Evolutionary conservation across 106 monocot species (phyloP), one percentile per base, ranked within the genome.

Genomic region (Dendrobium catenatum): DNA sequence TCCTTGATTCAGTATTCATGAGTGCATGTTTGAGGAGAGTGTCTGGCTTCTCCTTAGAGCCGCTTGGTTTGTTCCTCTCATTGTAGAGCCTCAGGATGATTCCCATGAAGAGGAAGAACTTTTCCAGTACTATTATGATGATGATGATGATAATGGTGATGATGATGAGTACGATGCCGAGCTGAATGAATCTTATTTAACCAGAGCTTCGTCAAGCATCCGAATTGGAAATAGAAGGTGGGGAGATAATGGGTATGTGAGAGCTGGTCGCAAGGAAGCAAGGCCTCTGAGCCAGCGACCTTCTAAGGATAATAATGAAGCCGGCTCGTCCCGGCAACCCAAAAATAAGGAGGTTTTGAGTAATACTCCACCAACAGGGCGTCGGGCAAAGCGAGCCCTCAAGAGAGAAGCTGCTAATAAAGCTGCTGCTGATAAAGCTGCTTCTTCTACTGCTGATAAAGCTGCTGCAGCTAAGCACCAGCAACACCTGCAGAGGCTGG

Each of bases 11-110:
- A 98, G 98, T 51, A 89, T 98, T 37, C 91, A 89, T 43, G 98
- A 98, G 73, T 95, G 83, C 82, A 83, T 95, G 92, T 91, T 91
- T 64, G 98, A 93, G 81, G 98, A 98, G 77, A 98, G 98, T 77
- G 91, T 98, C 5, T 95, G 90, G 79, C 95, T 95, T 27, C 91
- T 95, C 67, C 81, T 95, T 2, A 79, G 93, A 81, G 91, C 98
- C 46, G n/a, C 84, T 41, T 98, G 98, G 98, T 98, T 95, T 81
- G 87, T 91, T 48, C 95, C 98, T 59, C 42, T 98, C 74, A 7
- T 37, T 3, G 86, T 86, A 18, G 87, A 88, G 20, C 42, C 82
- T 27, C 80, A 70, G 4, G 83, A 83, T 68, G 75, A 85, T 16
- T 55, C 72, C 40, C 33, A 37, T 42, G 92, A 92, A 16, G 89